Evolutionary conservation across 202 grass and related monocot genomes (phyloP).

Genomic region (Elaeis oleifera): DNA sequence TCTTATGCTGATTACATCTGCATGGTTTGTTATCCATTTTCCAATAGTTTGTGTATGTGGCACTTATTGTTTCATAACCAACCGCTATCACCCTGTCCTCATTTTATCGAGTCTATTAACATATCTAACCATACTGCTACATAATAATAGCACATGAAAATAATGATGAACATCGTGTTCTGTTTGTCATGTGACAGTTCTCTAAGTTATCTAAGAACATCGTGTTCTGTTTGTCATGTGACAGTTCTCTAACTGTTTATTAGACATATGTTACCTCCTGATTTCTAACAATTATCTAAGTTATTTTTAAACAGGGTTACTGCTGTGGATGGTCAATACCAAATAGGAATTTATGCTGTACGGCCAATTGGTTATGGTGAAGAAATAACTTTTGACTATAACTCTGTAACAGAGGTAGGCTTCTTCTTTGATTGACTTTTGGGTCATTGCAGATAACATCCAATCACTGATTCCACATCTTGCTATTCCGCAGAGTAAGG

Average conservation of each 20-base stretch:
- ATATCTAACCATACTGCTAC: too few species aligned
- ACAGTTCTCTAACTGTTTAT: too few species aligned
- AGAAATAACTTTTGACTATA: constrained; percentile 99
- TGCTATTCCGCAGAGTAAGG: constrained; percentile 73
- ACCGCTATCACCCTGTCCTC: too few species aligned
- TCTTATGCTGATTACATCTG: too few species aligned
- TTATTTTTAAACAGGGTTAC: constrained; percentile 56
- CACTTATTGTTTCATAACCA: too few species aligned
- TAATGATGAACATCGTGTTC: constrained; percentile 5
- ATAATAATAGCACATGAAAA: neutral
- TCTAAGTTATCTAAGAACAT: neutral
- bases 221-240: too few species aligned
- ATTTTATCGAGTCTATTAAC: too few species aligned
- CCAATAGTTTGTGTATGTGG: too few species aligned
- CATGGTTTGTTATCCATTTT: too few species aligned
- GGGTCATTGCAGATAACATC: constrained; percentile 18
- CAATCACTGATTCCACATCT: constrained; percentile 23
- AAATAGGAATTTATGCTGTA: constrained; percentile 94
- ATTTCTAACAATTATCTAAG: constrained; percentile 19
- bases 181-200: too few species aligned
- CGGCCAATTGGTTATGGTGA: constrained; percentile 89
- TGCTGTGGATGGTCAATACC: constrained; percentile 93
- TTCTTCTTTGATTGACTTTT: constrained; percentile 19
- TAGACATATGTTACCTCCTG: neutral
- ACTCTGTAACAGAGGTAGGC: constrained; percentile 95